Percentiles rank a stretch among this genome's conserved stretches.
Evolutionary conservation across 1,284 basidiomycete species (phyloP).

Genomic region (Hymenochaete sp.): DNA sequence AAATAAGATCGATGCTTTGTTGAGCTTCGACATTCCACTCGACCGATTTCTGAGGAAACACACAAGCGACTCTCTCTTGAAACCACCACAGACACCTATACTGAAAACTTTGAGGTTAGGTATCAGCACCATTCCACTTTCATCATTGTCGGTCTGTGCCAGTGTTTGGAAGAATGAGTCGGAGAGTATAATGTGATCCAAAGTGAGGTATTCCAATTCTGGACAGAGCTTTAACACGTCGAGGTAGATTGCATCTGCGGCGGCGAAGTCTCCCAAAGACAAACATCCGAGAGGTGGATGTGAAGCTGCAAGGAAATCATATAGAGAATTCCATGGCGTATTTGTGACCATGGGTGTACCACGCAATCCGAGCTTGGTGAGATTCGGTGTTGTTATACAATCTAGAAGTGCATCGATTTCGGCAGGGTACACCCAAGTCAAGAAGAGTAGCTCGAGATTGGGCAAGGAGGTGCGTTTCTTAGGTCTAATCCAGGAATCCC

Average conservation of each 20-base stretch:
- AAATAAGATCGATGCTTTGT: conserved; percentile 1
- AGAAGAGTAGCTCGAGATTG: conserved; percentile 5
- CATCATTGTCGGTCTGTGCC: conserved; percentile 1
- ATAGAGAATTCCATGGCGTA: conserved; percentile 5
- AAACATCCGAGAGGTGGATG: conserved; percentile 1
- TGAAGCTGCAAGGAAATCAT: conserved; percentile 5
- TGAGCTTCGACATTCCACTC: not conserved
- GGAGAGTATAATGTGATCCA: conserved; percentile 5
- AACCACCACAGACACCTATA: conserved; percentile 1
- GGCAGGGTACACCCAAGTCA: conserved; percentile 9
- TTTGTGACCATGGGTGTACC: conserved; percentile 1
- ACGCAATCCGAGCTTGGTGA: conserved; percentile 5
- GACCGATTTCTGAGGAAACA: conserved; percentile 1
- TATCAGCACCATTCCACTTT: conserved; percentile 1
- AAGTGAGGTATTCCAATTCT: conserved; percentile 1
- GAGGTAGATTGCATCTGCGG: not conserved
- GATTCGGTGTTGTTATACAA: conserved; percentile 8
- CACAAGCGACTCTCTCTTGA: not conserved
- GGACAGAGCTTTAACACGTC: conserved; percentile 2
- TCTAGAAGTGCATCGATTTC: conserved; percentile 8
- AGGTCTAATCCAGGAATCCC: not conserved
- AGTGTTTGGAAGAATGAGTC: conserved; percentile 3
- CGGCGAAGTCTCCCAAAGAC: conserved; percentile 9
- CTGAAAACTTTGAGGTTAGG: conserved; percentile 2
- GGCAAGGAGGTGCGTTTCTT: not conserved